Evolutionary conservation across 371 early-diverging fungal genomes (phyloP).

Genomic region (Mycotypha africana): DNA sequence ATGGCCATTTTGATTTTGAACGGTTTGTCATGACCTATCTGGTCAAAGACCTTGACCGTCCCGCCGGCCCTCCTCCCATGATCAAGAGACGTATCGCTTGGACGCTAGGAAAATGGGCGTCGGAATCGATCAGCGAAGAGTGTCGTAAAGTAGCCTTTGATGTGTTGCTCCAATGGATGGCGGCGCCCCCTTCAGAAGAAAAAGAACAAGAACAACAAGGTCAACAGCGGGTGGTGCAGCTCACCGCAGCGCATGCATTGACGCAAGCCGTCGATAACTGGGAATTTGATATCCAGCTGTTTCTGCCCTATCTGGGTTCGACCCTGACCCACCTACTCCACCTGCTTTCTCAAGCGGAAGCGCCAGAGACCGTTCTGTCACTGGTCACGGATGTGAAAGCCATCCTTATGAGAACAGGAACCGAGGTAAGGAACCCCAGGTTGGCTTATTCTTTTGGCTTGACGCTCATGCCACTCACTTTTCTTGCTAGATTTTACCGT

Average conservation of each 20-base stretch:
- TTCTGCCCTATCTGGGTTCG: constrained; percentile 65
- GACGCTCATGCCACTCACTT: no score
- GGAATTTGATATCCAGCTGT: constrained; percentile 76
- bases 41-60: constrained; percentile 46
- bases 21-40: constrained; percentile 62
- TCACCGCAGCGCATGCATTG: constrained; percentile 74
- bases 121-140: constrained; percentile 66
- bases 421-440: constrained; percentile 34
- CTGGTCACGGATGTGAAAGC: constrained; percentile 70
- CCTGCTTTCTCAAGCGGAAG: constrained; percentile 63
- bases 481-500: constrained; percentile 71
- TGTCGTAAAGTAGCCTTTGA: constrained; percentile 65
- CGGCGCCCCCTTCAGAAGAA: no score
- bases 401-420: constrained; percentile 74
- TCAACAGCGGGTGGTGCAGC: no score
- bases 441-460: background rate
- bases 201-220: constrained; percentile 63
- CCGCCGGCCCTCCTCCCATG: constrained; percentile 34
- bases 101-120: constrained; percentile 85
- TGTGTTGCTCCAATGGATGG: constrained; percentile 64
- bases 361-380: constrained; percentile 74
- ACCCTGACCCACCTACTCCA: constrained; percentile 52
- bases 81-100: constrained; percentile 76
- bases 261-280: constrained; percentile 75
- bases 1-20: constrained; percentile 80